Evolutionary conservation across 2,329 filamentous ascomycete genomes (phyloP).

Genomic region (Calonectria ilicicola): DNA sequence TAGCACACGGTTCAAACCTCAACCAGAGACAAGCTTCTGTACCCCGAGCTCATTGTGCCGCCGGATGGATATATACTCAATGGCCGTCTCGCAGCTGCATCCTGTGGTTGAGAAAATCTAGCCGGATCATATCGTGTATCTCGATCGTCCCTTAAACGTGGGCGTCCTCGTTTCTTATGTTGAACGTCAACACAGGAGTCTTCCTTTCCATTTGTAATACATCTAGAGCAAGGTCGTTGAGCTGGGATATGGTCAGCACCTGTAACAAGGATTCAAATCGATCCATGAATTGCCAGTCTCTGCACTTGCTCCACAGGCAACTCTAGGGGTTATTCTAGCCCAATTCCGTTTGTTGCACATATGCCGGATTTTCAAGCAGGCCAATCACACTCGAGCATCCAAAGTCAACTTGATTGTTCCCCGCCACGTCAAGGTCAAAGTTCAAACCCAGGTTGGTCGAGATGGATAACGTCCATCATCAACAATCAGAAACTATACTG

Average conservation of each 20-base stretch:
- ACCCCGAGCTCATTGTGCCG: constrained; percentile 55
- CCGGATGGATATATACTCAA: constrained; percentile 63
- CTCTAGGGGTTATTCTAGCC: background rate
- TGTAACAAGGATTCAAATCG: background rate
- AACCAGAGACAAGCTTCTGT: constrained; percentile 59
- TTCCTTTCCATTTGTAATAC: constrained; percentile 82
- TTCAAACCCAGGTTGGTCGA: background rate
- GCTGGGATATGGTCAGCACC: constrained; percentile 61
- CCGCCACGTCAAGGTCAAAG: background rate
- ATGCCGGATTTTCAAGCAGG: background rate
- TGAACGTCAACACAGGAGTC: constrained; percentile 86
- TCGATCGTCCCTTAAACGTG: constrained; percentile 79
- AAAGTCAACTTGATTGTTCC: background rate
- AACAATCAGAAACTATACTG: background rate
- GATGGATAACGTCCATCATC: background rate
- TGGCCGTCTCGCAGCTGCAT: constrained; percentile 61
- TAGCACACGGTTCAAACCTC: constrained; percentile 63
- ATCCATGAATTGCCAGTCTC: background rate
- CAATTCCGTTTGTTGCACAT: background rate
- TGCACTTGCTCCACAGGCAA: background rate
- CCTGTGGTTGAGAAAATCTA: constrained; percentile 59
- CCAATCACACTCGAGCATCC: background rate
- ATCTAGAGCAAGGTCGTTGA: constrained; percentile 82
- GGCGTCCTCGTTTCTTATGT: constrained; percentile 86
- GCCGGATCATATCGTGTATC: constrained; percentile 68